phyloP scores from a whole-genome alignment of 108 stramenopile genomes.

The Discostella stelligeroides region DNA sequence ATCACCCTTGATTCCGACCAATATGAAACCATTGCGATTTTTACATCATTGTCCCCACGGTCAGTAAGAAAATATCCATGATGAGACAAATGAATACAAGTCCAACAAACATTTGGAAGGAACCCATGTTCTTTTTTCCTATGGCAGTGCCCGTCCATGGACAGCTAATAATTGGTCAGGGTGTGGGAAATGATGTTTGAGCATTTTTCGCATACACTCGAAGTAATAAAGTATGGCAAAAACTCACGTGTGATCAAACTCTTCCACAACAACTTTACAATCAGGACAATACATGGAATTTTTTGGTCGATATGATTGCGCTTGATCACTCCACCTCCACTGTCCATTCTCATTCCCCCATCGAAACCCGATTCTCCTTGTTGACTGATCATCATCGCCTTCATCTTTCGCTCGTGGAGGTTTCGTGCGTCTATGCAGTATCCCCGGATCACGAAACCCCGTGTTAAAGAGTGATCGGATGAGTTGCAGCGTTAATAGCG shows the following conservation, averaged over 20 bases:
- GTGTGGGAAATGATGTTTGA: not conserved
- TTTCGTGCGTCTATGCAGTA: slow-evolving; percentile 35
- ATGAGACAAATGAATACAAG: slow-evolving; percentile 7
- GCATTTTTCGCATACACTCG: not conserved
- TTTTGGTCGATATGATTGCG: slow-evolving; percentile 78
- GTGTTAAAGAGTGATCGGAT: slow-evolving; percentile 41
- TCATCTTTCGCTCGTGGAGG: slow-evolving; percentile 33
- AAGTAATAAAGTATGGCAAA: not conserved
- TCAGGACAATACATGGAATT: slow-evolving; percentile 85
- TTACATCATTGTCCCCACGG: not conserved
- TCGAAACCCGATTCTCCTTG: slow-evolving; percentile 39
- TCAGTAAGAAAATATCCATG: slow-evolving; percentile 11
- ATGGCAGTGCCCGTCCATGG: slow-evolving; percentile 84
- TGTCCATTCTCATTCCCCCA: slow-evolving; percentile 24
- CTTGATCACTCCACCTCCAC: slow-evolving; percentile 70
- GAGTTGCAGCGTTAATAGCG: slow-evolving; percentile 38
- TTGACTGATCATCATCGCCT: slow-evolving; percentile 18
- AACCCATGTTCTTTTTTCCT: slow-evolving; percentile 74
- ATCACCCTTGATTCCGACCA: too few species aligned
- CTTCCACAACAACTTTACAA: slow-evolving; percentile 85
- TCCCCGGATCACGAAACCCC: slow-evolving; percentile 61
- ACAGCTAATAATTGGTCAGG: slow-evolving; percentile 39
- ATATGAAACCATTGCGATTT: too few species aligned
- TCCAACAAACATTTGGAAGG: slow-evolving; percentile 75
- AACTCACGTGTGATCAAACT: slow-evolving; percentile 89